A percentile compares a stretch with the other conserved stretches of the same genome.
These are phyloP conservation scores for Cicer judaicum DNA, from an alignment of 306 rosid genomes.

Conservation along the genomic window DNA sequence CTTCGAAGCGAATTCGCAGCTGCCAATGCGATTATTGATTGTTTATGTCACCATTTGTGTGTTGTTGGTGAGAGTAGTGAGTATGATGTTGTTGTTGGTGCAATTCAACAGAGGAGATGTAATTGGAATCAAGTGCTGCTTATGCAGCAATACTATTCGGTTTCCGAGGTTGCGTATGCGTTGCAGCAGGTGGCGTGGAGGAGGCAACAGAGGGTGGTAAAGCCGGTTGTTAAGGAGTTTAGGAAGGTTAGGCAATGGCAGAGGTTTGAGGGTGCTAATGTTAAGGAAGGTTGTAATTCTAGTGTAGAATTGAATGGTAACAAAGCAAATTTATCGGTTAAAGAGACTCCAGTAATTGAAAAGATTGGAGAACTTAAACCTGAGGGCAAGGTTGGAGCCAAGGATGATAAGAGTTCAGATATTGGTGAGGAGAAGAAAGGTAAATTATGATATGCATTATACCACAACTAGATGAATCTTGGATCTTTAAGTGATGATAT, in stretches of 20 bases:
- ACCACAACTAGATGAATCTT: not conserved
- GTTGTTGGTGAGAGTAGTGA: slow-evolving; percentile 77
- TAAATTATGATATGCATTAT: slow-evolving; percentile 28
- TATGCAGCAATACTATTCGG: slow-evolving; percentile 95
- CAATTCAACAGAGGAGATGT: slow-evolving; percentile 79
- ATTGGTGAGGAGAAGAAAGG: slow-evolving; percentile 66
- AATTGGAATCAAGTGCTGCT: slow-evolving; percentile 94
- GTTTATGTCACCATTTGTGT: slow-evolving; percentile 82
- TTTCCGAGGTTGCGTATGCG: slow-evolving; percentile 69
- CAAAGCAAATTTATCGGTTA: slow-evolving; percentile 57
- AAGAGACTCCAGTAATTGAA: slow-evolving; percentile 52
- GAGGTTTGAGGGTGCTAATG: slow-evolving; percentile 52
- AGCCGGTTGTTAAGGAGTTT: slow-evolving; percentile 62
- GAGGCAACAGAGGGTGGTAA: slow-evolving; percentile 77
- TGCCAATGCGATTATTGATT: slow-evolving; percentile 91
- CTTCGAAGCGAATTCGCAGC: slow-evolving; percentile 96
- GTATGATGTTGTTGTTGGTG: slow-evolving; percentile 70
- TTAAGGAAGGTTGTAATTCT: slow-evolving; percentile 62
- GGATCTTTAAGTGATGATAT: not conserved
- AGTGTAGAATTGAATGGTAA: slow-evolving; percentile 55
- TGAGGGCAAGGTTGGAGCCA: slow-evolving; percentile 54
- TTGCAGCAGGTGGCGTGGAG: slow-evolving; percentile 83
- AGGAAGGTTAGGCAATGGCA: slow-evolving; percentile 73
- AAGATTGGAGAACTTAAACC: slow-evolving; percentile 57
- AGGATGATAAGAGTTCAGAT: slow-evolving; percentile 53